Base-by-base conservation (phyloP, 2,329 filamentous ascomycete genomes). In the Keithomyces neogunnii region DNA sequence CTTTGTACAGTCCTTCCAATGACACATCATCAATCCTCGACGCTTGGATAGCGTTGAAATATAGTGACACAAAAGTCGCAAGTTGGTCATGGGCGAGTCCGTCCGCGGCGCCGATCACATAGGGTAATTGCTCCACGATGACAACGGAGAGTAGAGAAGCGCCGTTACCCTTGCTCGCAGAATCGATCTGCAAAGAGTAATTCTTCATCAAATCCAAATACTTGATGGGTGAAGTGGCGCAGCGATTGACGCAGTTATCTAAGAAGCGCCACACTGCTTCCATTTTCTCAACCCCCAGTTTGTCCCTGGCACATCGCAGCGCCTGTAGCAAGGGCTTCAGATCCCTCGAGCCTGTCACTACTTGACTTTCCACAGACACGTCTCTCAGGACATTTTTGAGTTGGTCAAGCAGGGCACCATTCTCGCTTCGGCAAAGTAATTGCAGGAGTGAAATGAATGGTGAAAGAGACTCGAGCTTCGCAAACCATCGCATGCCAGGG, bases 401-500 rank as follows among this genome's bases (percentile, higher is more conserved):
- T 49, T 77, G 76, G 11, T 71, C 61, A 39, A 68, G 60, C 3
- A 65, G 61, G 4, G 64, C 58, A 26, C 61, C 60, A 45, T 58
- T 56, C 45, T 63, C 59, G 43, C 60, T 59, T 19, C 58, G 58
- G 44, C 66, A 70, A 3, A 69, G 56, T 3, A 71, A 59, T 53
- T 76, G 81, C 5, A 92, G 66, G 28, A 92, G 74, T 0, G 83
- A 82, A n/a, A 81, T 80, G 55, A 90, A 89, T 0, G 87, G 86
- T 38, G 52, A 54, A n/a, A 86, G 72, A 1, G 76, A 76, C 56
- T 86, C 80, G 53, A 73, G 79, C 62, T 88, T 91, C 55, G 86
- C 78, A 72, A 93, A 96, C 92, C 92, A 97, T 55, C 86, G 83
- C 84, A 96, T 93, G 5, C 85, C 84, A 0, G 88, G 83, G 3